Evolutionary conservation across 2,329 filamentous ascomycete species (phyloP).

Genomic region (Exophiala viscosa): DNA sequence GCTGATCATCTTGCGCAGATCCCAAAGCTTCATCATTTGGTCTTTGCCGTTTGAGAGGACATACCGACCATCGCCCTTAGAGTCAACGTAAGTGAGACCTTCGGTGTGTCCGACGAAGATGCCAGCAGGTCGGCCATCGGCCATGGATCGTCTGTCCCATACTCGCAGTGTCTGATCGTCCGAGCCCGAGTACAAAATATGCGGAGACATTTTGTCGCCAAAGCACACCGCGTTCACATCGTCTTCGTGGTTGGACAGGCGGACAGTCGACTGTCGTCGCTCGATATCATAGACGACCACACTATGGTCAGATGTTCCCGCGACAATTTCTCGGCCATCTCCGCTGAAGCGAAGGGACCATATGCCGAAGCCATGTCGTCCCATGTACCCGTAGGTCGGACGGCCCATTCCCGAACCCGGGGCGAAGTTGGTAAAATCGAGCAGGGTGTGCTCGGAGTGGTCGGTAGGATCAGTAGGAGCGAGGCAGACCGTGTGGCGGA

Average conservation of each 20-base stretch:
- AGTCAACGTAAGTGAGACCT: constrained; percentile 65
- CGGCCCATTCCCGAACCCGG: constrained; percentile 15
- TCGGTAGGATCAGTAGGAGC: constrained; percentile 83
- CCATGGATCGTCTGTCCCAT: constrained; percentile 79
- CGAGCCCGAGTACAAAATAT: constrained; percentile 92
- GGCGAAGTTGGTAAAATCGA: constrained; percentile 63
- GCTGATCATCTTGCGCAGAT: constrained; percentile 82
- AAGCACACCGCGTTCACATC: constrained; percentile 98
- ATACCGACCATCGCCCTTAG: constrained; percentile 84
- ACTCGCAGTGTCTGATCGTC: constrained; percentile 93
- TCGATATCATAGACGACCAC: constrained; percentile 94
- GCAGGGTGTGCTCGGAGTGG: constrained; percentile 69
- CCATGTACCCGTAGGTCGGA: constrained; percentile 23
- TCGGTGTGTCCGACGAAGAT: constrained; percentile 65
- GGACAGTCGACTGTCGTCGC: constrained; percentile 67
- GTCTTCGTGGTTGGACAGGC: constrained; percentile 72
- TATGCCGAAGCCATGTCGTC: constrained; percentile 51
- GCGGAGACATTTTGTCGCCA: constrained; percentile 79
- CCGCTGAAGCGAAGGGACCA: constrained; percentile 92
- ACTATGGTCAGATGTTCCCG: constrained; percentile 73
- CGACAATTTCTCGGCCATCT: constrained; percentile 84
- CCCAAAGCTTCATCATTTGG: constrained; percentile 97
- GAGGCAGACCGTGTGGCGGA: constrained; percentile 76
- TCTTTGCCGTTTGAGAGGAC: constrained; percentile 93
- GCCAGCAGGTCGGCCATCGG: constrained; percentile 59